Evolutionary conservation across 2,329 filamentous ascomycete species (phyloP), one percentile per base, ranked within the genome.

Genomic region (Neofusicoccum sp.): DNA sequence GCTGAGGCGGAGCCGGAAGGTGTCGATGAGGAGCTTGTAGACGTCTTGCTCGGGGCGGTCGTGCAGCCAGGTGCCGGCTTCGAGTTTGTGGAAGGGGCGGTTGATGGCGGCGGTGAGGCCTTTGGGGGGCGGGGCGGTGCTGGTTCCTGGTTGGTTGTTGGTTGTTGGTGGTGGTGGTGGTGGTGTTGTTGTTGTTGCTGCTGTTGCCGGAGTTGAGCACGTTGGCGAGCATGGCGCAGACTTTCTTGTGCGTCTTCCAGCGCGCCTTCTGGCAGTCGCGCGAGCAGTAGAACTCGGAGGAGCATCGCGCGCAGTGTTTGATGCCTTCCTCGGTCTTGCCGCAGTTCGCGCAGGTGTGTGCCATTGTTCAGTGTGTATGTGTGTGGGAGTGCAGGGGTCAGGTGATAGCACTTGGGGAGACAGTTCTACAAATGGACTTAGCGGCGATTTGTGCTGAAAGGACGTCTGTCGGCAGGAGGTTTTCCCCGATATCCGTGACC

Each of bases 231-330:
- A 30, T 34, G 20, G 58, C 24, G 59, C 72, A 73, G 12, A 64
- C 57, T 44, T 70, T 71, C 63, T 75, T 74, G 68, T 76, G 71
- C 1, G 24, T 48, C 53, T 72, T 72, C 68, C 68, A 73, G 57
- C 73, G 64, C 24, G 66, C 63, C 30, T 68, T 71, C 57, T 76
- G 71, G 60, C 71, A 75, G 14, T 69, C 68, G 48, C 65, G 67
- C 41, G 63, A 62, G 57, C 74, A 76, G 66, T 75, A 76, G n/a
- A 26, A 47, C 28, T 64, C 64, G 1, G 63, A 62, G 20, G 67
- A 66, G 67, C 73, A 76, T 59, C 66, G 64, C 4, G 65, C 63
- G 60, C 73, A 75, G n/a, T 28, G 33, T 33, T 68, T 65, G 34
- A 76, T 67, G 1, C 65, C 34, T 2, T 64, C 63, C 1, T 65